These are phyloP conservation scores for Avena insularis DNA, from an alignment of 176 grass and related monocot genomes.

Conservation along the genomic window DNA sequence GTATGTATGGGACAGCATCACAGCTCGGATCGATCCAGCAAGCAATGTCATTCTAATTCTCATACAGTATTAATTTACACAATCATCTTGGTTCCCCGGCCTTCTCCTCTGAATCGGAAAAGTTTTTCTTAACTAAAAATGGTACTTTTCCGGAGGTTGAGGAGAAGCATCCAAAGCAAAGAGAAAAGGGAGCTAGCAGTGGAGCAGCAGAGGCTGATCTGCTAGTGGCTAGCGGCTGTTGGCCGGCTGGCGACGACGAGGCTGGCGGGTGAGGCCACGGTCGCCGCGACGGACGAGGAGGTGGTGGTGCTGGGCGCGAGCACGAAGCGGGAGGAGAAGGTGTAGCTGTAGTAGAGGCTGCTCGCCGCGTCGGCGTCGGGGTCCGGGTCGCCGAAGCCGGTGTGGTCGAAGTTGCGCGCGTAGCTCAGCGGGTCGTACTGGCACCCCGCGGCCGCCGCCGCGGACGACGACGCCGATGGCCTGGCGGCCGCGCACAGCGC, in stretches of 20 bases:
- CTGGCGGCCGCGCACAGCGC: slow-evolving; percentile 38
- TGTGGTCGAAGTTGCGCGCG: slow-evolving; percentile 80
- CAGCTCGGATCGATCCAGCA: not conserved
- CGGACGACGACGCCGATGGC: not conserved
- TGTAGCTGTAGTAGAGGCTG: slow-evolving; percentile 59
- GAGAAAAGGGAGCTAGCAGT: not conserved
- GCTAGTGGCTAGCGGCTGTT: slow-evolving; percentile 19
- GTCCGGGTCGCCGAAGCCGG: slow-evolving; percentile 39
- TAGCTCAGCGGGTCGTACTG: slow-evolving; percentile 88
- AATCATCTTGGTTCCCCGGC: not conserved
- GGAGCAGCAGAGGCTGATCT: not conserved
- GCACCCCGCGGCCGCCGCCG: slow-evolving; percentile 26
- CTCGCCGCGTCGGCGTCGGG: slow-evolving; percentile 40
- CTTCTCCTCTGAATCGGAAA: not conserved
- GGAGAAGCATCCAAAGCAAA: not conserved
- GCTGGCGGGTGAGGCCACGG: not conserved
- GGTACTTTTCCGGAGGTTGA: not conserved
- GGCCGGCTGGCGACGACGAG: not conserved
- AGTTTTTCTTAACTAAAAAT: not conserved
- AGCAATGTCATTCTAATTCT: not conserved
- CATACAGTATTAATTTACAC: not conserved
- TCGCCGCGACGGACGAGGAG: not conserved
- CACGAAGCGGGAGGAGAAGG: slow-evolving; percentile 85
- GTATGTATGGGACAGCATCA: not conserved
- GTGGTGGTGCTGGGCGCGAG: not conserved